phyloP scores from a whole-genome alignment of 257 asterid species.

The Fraxinus quadrangulata region DNA sequence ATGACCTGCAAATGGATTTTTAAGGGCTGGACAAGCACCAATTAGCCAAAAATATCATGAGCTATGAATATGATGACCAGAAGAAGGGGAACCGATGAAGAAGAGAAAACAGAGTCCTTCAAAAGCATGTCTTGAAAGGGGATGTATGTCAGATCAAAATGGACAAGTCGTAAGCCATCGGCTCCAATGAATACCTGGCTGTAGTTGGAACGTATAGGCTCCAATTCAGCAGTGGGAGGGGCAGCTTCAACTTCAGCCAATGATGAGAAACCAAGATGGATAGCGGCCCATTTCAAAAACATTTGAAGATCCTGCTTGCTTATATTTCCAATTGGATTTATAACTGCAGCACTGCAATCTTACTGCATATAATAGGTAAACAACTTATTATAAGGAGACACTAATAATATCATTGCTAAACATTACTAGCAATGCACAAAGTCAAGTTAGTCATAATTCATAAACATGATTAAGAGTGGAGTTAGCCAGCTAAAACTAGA shows the following conservation, averaged over 20 bases:
- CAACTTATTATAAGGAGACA: neutral
- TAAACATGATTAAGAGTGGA: neutral
- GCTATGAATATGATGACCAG: neutral
- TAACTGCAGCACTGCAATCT: slow-evolving; percentile 98
- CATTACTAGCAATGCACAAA: slow-evolving; percentile 6
- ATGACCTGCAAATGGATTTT: neutral
- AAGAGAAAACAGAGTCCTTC: neutral
- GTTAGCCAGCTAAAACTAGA: slow-evolving; percentile 19
- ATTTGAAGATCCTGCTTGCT: slow-evolving; percentile 84
- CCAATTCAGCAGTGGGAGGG: slow-evolving; percentile 93
- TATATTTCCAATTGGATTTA: slow-evolving; percentile 91
- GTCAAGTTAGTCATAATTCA: slow-evolving; percentile 10
- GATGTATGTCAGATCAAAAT: neutral
- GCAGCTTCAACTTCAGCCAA: slow-evolving; percentile 89
- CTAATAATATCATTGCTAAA: slow-evolving; percentile 1
- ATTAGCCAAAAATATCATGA: neutral
- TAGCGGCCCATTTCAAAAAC: slow-evolving; percentile 85
- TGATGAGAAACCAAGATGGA: slow-evolving; percentile 80
- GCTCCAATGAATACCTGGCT: slow-evolving; percentile 59
- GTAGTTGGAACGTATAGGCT: slow-evolving; percentile 76
- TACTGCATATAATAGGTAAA: slow-evolving; percentile 57
- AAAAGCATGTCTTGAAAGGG: neutral
- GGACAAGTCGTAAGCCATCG: neutral
- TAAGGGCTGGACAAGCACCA: neutral
- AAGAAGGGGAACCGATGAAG: neutral